Conservation (phyloP, 1,139 yeast genomes). For the Yamadazyma jaroonii region DNA sequence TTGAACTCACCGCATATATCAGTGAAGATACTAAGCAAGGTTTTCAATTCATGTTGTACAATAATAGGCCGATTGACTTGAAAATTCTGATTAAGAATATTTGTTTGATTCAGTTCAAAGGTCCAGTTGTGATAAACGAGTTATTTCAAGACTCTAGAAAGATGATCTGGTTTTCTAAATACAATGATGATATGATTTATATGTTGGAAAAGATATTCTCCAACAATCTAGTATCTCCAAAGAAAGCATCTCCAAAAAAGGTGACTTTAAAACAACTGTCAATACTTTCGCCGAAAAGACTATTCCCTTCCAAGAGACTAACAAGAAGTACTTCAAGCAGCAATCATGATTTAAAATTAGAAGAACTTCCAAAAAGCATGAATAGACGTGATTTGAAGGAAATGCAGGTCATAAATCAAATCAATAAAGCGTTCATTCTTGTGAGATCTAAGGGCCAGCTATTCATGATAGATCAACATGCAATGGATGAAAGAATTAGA, state of each 20-base stretch:
- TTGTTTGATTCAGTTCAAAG: constrained; percentile 29
- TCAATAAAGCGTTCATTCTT: constrained; percentile 60
- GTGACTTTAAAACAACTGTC: too few relatives aligned
- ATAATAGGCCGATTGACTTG: constrained; percentile 32
- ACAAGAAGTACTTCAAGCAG: too few relatives aligned
- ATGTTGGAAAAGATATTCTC: constrained; percentile 27
- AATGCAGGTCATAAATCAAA: constrained; percentile 39
- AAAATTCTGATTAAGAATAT: constrained; percentile 9
- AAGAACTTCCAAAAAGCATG: too few relatives aligned
- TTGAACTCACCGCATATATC: constrained; percentile 27
- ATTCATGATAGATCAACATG: constrained; percentile 69
- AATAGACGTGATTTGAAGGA: background rate
- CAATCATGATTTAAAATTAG: too few relatives aligned
- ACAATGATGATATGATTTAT: constrained; percentile 21
- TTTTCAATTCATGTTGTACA: constrained; percentile 48
- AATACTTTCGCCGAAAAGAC: too few relatives aligned
- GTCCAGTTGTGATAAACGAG: constrained; percentile 31
- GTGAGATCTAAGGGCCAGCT: constrained; percentile 25
- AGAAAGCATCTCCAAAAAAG: background rate
- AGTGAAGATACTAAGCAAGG: constrained; percentile 25
- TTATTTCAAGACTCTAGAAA: constrained; percentile 44
- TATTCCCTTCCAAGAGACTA: too few relatives aligned
- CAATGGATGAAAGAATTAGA: constrained; percentile 67
- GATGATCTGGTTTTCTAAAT: constrained; percentile 13
- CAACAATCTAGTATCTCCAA: constrained; percentile 6